Percentiles rank a stretch among this genome's conserved stretches.
Conservation (phyloP, 129 eudicot species). For the Pittosporum tobira region DNA sequence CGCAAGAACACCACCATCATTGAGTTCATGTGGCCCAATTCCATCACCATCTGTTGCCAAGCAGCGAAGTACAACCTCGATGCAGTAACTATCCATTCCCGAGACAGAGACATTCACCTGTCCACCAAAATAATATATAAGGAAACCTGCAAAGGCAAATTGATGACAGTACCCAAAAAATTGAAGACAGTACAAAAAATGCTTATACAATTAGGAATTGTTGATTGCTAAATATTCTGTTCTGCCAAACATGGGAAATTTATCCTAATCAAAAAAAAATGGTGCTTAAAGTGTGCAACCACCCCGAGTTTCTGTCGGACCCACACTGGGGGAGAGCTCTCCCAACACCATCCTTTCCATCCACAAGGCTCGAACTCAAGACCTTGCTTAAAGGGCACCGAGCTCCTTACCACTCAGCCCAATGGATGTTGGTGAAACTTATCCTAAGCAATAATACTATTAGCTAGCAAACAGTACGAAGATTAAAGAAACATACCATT, state of each 20-base stretch:
- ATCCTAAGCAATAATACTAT: background rate
- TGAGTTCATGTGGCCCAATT: conserved; percentile 62
- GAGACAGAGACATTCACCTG: conserved; percentile 69
- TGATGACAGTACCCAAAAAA: background rate
- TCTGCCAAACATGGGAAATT: background rate
- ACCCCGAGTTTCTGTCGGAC: no score
- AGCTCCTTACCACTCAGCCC: no score
- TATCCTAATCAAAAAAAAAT: no score
- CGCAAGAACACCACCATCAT: conserved; percentile 93
- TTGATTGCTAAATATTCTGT: background rate
- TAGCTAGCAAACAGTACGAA: background rate
- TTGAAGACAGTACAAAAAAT: background rate
- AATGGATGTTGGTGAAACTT: no score
- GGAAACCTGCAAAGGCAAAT: conserved; percentile 2
- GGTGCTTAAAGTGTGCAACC: no score
- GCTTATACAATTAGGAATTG: background rate
- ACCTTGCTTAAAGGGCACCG: no score
- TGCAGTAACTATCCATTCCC: conserved; percentile 42
- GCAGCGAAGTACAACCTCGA: conserved; percentile 82
- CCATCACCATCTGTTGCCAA: conserved; percentile 77
- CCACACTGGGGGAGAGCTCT: no score
- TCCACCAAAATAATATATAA: background rate
- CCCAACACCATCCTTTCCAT: no score
- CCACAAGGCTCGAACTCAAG: no score
- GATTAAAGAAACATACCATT: conserved; percentile 40